Base-by-base conservation (phyloP, 2,329 filamentous ascomycete genomes). In the Aspergillus sp. region DNA sequence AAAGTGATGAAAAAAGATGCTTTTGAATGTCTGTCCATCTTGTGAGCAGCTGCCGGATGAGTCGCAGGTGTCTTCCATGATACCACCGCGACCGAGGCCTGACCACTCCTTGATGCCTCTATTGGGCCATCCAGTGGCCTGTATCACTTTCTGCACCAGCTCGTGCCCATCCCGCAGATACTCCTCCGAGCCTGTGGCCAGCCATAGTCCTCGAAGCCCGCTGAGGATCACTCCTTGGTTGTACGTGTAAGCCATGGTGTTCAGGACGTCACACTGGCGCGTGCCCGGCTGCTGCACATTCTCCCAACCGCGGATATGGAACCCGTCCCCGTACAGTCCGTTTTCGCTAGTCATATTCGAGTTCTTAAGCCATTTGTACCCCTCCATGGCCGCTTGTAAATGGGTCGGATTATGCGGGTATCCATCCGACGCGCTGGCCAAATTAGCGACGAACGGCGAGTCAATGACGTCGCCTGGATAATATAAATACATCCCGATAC, bases 211-310 rank as follows among this genome's bases (percentile, higher is more conserved):
- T 30, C 88, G 81, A 47, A 89, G 80, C 10, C 89, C 90, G 4
- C 87, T 90, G 19, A 96, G 78, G 1, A 97, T 61, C 3, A 96
- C 89, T 19, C 90, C 91, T 67, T 97, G 91, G 69, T 97, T 97
- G 72, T 97, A 96, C 0, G 90, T 94, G 68, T 90, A 95, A 7
- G 95, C 85, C 83, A 90, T 91, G 57, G 90, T 82, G 66, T 95
- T 88, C 43, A 90, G 81, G 44, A 80, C 66, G 62, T 96, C 88
- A 65, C 91, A 96, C 53, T 81, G 76, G 0, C 80, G 83, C 48
- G 86, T 89, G 44, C 83, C 81, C 22, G 75, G 77, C 50, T 77
- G 77, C 5, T 72, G 70, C 48, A 81, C 78, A 22, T 73, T 71
- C 27, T 69, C 63, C 70, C 77, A 86, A 20, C 81, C 81, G 12